Evolutionary conservation across 345 rosid genomes (phyloP).

Genomic region (Diplotaxis tenuifolia): DNA sequence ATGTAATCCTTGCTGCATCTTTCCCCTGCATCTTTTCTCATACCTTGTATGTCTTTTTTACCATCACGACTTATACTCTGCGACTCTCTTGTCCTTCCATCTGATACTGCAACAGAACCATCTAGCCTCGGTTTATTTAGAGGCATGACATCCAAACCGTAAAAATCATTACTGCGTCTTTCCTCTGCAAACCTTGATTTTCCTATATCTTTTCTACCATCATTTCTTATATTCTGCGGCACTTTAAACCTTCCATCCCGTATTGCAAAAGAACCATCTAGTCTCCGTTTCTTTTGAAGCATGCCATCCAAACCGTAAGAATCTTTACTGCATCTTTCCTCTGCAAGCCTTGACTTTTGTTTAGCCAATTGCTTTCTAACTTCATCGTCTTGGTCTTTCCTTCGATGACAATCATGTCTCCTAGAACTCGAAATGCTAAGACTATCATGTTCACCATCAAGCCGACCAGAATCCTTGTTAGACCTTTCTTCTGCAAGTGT

Average conservation of each 20-base stretch:
- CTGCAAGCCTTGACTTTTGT: constrained; percentile 14
- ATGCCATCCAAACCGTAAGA: constrained; percentile 31
- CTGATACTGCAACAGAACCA: constrained; percentile 26
- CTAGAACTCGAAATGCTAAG: background rate
- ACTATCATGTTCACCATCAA: background rate
- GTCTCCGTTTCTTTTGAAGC: constrained; percentile 46
- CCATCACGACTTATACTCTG: constrained; percentile 18
- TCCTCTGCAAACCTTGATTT: constrained; percentile 9
- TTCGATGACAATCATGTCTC: constrained; percentile 4
- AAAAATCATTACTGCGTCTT: constrained; percentile 25
- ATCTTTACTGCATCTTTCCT: constrained; percentile 25
- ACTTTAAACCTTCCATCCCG: constrained; percentile 22
- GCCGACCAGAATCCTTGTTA: constrained; percentile 23
- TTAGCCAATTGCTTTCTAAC: constrained; percentile 2
- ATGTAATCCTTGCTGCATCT: constrained; percentile 30
- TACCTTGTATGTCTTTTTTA: background rate
- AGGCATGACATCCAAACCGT: constrained; percentile 36
- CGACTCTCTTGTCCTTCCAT: constrained; percentile 17
- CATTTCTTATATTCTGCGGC: constrained; percentile 14
- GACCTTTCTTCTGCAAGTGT: constrained; percentile 21
- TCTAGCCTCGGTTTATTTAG: constrained; percentile 47
- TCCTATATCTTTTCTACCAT: background rate
- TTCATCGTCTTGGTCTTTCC: constrained; percentile 29
- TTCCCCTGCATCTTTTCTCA: background rate
- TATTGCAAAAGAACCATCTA: constrained; percentile 33